These are phyloP conservation scores for Cyberlindnera japonica DNA, from an alignment of 805 yeast species.

Conservation along the genomic window DNA sequence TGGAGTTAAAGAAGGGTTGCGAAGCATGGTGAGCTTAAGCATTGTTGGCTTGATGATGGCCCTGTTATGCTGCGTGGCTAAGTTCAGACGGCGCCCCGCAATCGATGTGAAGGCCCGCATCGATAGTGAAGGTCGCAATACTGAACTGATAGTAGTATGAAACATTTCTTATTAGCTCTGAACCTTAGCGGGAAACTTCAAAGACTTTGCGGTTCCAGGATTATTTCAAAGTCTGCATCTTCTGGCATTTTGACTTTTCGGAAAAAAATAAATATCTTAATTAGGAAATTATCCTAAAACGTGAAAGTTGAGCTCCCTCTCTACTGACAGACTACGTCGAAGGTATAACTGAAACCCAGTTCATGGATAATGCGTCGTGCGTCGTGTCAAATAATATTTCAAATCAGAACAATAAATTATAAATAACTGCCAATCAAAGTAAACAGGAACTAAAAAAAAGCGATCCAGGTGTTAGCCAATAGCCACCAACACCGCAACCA, in stretches of 20 bases:
- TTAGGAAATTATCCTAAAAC: background rate
- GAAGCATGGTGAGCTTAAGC: no score
- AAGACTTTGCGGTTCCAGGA: no score
- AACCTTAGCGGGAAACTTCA: no score
- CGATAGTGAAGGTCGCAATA: background rate
- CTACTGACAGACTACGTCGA: background rate
- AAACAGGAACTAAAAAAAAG: no score
- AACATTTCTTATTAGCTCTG: constrained; percentile 2
- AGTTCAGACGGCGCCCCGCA: constrained; percentile 1
- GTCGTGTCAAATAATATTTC: no score
- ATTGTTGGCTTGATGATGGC: background rate
- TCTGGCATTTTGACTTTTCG: background rate
- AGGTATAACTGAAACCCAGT: no score
- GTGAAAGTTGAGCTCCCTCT: background rate
- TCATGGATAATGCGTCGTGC: no score
- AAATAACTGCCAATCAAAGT: no score
- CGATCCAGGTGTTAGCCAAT: no score
- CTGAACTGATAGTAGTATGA: background rate
- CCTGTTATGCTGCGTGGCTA: background rate
- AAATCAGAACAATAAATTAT: no score
- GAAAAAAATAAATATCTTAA: background rate
- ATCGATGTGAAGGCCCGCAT: background rate
- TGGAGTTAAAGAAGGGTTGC: background rate
- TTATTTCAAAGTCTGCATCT: no score
- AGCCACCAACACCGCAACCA: no score